phyloP scores from a whole-genome alignment of 805 yeast species.

The Cyberlindnera saturnus region DNA sequence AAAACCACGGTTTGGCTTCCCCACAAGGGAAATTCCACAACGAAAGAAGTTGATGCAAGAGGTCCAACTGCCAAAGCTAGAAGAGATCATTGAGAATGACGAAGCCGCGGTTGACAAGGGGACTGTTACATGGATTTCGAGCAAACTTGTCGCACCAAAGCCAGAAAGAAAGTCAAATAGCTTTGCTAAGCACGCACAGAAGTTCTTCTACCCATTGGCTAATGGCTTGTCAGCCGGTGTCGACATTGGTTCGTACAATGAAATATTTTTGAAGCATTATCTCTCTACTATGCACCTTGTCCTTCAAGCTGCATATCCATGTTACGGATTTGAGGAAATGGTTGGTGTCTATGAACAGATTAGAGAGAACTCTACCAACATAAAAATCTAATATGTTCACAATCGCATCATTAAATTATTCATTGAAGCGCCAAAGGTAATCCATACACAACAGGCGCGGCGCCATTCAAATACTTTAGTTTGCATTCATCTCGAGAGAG shows the following conservation, averaged over 20 bases:
- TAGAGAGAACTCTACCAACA: slow-evolving; percentile 7
- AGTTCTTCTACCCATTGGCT: slow-evolving; percentile 47
- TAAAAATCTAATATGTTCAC: slow-evolving; percentile 5
- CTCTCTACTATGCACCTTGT: slow-evolving; percentile 40
- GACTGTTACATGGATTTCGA: slow-evolving; percentile 28
- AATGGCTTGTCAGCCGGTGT: slow-evolving; percentile 50
- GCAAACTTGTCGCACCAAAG: slow-evolving; percentile 22
- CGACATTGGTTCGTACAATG: slow-evolving; percentile 48
- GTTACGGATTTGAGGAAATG: slow-evolving; percentile 31
- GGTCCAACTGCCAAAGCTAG: slow-evolving; percentile 7
- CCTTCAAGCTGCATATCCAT: slow-evolving; percentile 44
- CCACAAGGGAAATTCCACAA: slow-evolving; percentile 26
- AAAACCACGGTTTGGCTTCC: slow-evolving; percentile 31
- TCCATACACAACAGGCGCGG: slow-evolving; percentile 91
- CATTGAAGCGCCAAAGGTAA: slow-evolving; percentile 47
- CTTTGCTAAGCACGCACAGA: slow-evolving; percentile 32
- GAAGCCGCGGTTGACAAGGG: slow-evolving; percentile 9
- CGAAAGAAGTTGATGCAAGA: slow-evolving; percentile 13
- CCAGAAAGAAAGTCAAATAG: slow-evolving; percentile 19
- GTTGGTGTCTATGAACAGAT: slow-evolving; percentile 25
- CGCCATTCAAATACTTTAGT: slow-evolving; percentile 75
- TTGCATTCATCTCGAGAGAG: slow-evolving; percentile 63
- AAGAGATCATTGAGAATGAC: slow-evolving; percentile 11
- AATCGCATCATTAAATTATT: background rate
- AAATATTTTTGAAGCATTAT: slow-evolving; percentile 46